A percentile compares a stretch with the other conserved stretches of the same genome.
Evolutionary conservation across 495 filamentous ascomycete species (phyloP).

Genomic region (Stereocaulon alpinum): DNA sequence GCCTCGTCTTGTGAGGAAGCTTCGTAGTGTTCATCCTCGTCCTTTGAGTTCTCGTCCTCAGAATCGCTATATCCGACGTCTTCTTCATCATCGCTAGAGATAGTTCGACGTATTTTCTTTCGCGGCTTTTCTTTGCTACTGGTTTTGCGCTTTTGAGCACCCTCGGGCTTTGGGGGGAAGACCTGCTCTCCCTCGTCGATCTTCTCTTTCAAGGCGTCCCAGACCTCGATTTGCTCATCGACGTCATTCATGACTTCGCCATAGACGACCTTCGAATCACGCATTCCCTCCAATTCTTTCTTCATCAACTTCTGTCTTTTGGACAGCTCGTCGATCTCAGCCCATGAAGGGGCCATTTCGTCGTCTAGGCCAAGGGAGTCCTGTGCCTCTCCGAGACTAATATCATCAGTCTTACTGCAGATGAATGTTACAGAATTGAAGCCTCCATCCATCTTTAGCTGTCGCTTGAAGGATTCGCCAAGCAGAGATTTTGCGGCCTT

Average conservation of each 20-base stretch:
- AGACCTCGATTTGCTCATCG: slow-evolving; percentile 34
- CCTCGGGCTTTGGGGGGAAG: slow-evolving; percentile 32
- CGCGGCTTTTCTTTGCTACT: slow-evolving; percentile 27
- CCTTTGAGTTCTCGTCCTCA: slow-evolving; percentile 11
- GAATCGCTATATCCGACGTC: slow-evolving; percentile 19
- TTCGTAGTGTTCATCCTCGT: slow-evolving; percentile 16
- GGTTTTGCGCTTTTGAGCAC: slow-evolving; percentile 26
- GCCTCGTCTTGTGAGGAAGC: slow-evolving; percentile 12
- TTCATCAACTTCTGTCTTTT: slow-evolving; percentile 28
- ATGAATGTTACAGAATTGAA: slow-evolving; percentile 52
- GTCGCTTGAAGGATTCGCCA: slow-evolving; percentile 50
- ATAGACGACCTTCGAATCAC: slow-evolving; percentile 29
- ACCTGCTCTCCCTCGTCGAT: slow-evolving; percentile 39
- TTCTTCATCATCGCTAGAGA: slow-evolving; percentile 21
- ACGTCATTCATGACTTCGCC: slow-evolving; percentile 27
- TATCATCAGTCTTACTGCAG: slow-evolving; percentile 61
- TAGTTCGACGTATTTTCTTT: slow-evolving; percentile 19
- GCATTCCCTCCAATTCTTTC: slow-evolving; percentile 27
- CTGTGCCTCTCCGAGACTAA: slow-evolving; percentile 43
- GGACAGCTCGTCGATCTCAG: slow-evolving; percentile 29
- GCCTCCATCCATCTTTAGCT: slow-evolving; percentile 53
- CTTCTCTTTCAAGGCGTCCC: slow-evolving; percentile 37
- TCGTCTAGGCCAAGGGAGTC: slow-evolving; percentile 36
- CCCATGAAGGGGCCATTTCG: slow-evolving; percentile 25
- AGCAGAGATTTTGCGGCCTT: slow-evolving; percentile 52